Base-by-base conservation (phyloP, 2,329 filamentous ascomycete genomes). In the Venturia effusa region DNA sequence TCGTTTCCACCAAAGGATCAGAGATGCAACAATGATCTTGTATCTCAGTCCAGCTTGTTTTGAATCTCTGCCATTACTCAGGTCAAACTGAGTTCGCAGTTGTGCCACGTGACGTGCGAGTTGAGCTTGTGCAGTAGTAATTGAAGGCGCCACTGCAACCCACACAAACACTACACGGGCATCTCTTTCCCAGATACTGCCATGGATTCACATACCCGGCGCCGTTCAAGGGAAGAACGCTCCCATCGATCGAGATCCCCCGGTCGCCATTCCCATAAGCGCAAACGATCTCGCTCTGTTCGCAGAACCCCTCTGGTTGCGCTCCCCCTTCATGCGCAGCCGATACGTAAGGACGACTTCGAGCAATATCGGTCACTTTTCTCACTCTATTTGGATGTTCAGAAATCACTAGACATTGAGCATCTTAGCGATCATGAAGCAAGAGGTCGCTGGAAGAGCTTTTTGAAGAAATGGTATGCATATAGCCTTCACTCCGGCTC, bases 371-470 rank as follows among this genome's bases (percentile, higher is more conserved):
- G 83, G 66, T 83, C 88, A 0, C 79, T 97, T 65, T 90, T 97
- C 67, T 89, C 87, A 19, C 84, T 89, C 59, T 97, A 97, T 70
- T 81, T 97, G 32, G 89, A 92, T 69, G 83, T 96, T 40, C 93
- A 97, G 75, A 97, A 97, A 76, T 81, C 85, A 45, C 81, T 89
- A 48, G 77, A 87, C 62, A 77, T 95, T 1, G 80, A 86, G 22
- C 81, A 84, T 11, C 79, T 97, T 68, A 83, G 85, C 64, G 87
- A 90, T 67, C 82, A 83, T n/a, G 92, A 97, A 73, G 76, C 86
- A 0, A 88, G 82, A 67, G 92, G 92, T 1, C 80, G 93, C 64
- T 99, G 93, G 92, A 96, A 96, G 81, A 93, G 91, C 73, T 99
- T 97, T 70, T 74, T 93, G 15, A 81, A 83, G 4, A 93, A 92